Base-by-base conservation (phyloP, 768 basidiomycete genomes). In the Agrocybe praecox region DNA sequence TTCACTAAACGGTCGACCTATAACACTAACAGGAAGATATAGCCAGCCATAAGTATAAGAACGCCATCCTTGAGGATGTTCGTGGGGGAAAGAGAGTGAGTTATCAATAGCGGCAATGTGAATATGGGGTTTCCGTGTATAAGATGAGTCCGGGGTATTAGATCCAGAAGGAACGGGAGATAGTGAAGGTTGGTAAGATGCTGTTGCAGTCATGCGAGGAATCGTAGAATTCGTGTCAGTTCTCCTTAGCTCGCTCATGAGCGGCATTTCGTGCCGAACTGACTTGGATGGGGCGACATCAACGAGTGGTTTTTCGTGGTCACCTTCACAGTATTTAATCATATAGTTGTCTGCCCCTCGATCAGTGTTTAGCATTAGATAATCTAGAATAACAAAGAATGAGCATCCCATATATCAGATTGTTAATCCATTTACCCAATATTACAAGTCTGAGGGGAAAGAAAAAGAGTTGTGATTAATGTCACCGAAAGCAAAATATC, bases 91-190 rank as follows among this genome's bases (percentile, higher is more conserved):
- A 2, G 92, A 91, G 34, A 96, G 81, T 0, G 92, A 94, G 70
- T 96, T 96, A 67, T 96, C 94, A 59, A 96, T 96, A 10, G 94
- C 94, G 45, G 94, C 93, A 55, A 95, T 90, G 66, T 94, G 93
- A 43, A 95, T 86, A 67, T 95, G 93, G 1, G 92, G 90, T 58
- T 79, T 80, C 49, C 83, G 80, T 43, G 77, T 83, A 65, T 86
- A 89, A 48, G 81, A 78, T 12, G 68, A 62, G 36, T 69, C 62
- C 22, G 72, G 67, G 26, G 74, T 69, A 18, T 74, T 74, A 26
- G 76, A 66, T 43, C 71, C 69, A 11, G 72, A 72, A 15, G 73
- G 67, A 8, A 69, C 62, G 58, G 79, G 67, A 43, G 69, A 74
- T 62, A 60, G 72, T 55, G 70, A 72, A 55, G 69, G 72, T 59